A percentile compares a stretch with the other conserved stretches of the same genome.
Evolutionary conservation across 306 rosid genomes (phyloP).

Genomic region (Hippophae gyantsensis): DNA sequence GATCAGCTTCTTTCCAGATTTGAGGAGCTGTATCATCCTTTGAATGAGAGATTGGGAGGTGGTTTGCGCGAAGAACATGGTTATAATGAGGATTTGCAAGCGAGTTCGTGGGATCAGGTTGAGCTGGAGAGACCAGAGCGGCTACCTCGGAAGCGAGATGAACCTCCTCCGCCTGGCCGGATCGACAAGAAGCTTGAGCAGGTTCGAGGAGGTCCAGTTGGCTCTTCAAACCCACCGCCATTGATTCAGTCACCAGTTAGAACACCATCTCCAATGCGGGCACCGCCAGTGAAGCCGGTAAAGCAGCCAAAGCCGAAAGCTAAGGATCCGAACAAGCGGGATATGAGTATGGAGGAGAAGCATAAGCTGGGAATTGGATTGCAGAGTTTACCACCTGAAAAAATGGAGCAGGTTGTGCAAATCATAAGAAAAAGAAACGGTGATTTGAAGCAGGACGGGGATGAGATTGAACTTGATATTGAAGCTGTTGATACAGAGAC

Average conservation of each 20-base stretch:
- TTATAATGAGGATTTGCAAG: conserved; percentile 69
- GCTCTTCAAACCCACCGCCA: conserved; percentile 42
- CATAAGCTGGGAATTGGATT: conserved; percentile 78
- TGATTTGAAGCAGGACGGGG: conserved; percentile 89
- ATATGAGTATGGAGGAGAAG: conserved; percentile 86
- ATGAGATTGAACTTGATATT: conserved; percentile 94
- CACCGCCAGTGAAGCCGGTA: conserved; percentile 53
- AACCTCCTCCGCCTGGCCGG: conserved; percentile 3
- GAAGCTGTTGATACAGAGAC: conserved; percentile 90
- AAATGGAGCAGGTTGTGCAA: conserved; percentile 94
- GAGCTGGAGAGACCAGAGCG: conserved; percentile 46
- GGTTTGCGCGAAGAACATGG: conserved; percentile 21
- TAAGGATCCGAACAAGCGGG: conserved; percentile 82
- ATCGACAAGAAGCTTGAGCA: conserved; percentile 24
- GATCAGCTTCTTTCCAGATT: conserved; percentile 51
- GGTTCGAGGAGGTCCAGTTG: conserved; percentile 22
- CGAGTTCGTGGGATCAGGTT: conserved; percentile 69
- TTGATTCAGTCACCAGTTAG: conserved; percentile 52
- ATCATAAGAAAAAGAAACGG: conserved; percentile 85
- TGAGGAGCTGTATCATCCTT: conserved; percentile 55
- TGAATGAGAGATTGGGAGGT: conserved; percentile 37
- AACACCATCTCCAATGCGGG: conserved; percentile 50
- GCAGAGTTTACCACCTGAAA: conserved; percentile 84
- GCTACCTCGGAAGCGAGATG: conserved; percentile 19
- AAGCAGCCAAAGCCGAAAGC: conserved; percentile 97